Evolutionary conservation across 2,329 filamentous ascomycete genomes (phyloP), one percentile per base, ranked within the genome.

Genomic region (Zarea fungicola): DNA sequence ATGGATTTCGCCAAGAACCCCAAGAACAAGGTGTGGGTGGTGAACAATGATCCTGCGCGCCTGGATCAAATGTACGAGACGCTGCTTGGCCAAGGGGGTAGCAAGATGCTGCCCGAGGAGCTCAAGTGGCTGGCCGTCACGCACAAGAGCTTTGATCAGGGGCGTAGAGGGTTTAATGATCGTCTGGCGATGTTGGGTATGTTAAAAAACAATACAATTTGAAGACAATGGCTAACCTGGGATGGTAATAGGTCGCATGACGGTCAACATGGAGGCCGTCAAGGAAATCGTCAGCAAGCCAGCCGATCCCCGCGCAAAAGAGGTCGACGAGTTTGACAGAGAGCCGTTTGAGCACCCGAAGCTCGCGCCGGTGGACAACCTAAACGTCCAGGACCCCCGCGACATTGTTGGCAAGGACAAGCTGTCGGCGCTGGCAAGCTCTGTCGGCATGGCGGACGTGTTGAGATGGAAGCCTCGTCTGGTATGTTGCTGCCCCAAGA

Each of bases 61-160:
- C 74, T 99, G 48, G 86, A 97, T 64, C 74, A 79, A 42, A 86
- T 89, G 66, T 95, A 96, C 67, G 76, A 79, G 56, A 75, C 76
- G 46, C 78, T 97, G 57, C 71, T 97, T 48, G 92, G 91, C 6
- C 74, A 74, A 40, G 82, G 78, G 39, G 88, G 87, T 50, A 80
- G 87, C 57, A 80, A 78, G 58, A 66, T 93, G 65, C 75, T 99
- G 50, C 84, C 86, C 2, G 91, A 96, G 14, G 92, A 99, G 71
- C 76, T 93, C 54, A 97, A 96, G 72, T 99, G 93, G 93, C 74
- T 97, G 61, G 91, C 91, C 25, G 81, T 99, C 49, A 99, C 93
- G 56, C 93, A 97, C 69, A 97, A 97, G 80, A 96, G 90, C 69
- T 97, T 96, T 63, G 92, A 99, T 65, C 90, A 97, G 63, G 93